phyloP scores from a whole-genome alignment of 140 eudicot genomes.

The Stevia rebaudiana region DNA sequence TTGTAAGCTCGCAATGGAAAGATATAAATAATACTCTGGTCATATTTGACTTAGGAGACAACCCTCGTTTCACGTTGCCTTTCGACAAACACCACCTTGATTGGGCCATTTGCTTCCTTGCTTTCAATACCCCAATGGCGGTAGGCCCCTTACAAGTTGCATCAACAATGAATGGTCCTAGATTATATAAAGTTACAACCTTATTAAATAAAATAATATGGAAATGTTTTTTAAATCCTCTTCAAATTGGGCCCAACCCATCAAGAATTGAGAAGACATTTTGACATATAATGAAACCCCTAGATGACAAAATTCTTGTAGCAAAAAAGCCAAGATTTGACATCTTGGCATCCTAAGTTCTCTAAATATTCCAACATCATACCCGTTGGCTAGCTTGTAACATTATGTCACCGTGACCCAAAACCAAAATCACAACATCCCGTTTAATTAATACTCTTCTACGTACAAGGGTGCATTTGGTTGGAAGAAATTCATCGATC shows the following conservation, averaged over 20 bases:
- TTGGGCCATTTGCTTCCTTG: conserved; percentile 5
- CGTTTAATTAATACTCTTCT: neutral
- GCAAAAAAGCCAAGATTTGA: neutral
- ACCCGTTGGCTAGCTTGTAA: too few species aligned
- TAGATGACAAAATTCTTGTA: conserved; percentile 8
- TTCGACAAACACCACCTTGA: conserved; percentile 4
- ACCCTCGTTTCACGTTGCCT: neutral
- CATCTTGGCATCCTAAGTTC: neutral
- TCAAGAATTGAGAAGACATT: conserved; percentile 9
- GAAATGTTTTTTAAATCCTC: too few species aligned
- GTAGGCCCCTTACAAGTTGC: neutral
- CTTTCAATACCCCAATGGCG: neutral
- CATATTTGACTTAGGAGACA: conserved; percentile 9
- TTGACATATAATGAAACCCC: conserved; percentile 6
- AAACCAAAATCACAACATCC: neutral
- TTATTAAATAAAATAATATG: neutral
- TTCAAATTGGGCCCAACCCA: conserved; percentile 11
- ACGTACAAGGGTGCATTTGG: too few species aligned
- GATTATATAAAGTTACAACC: too few species aligned
- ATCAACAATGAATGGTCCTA: too few species aligned
- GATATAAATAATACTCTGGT: neutral
- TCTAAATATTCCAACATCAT: too few species aligned
- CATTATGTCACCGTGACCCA: neutral
- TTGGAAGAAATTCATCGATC: too few species aligned
- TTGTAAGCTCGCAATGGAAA: too few species aligned